These are phyloP conservation scores for Penicillium sp. DNA, from an alignment of 2,329 filamentous ascomycete genomes.

Conservation along the genomic window DNA sequence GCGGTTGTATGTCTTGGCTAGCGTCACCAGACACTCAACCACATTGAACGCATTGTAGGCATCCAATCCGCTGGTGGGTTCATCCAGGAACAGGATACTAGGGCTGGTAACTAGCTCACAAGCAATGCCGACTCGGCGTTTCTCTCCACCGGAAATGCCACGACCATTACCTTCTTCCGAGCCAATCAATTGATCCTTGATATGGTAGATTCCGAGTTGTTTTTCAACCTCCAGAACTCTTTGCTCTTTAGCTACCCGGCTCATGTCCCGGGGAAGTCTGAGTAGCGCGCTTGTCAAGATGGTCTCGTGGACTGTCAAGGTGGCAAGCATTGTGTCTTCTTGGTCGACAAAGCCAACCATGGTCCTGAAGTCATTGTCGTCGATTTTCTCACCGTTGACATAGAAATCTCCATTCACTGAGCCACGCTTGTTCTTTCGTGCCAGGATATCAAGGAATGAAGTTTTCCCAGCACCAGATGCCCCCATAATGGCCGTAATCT, in stretches of 20 bases:
- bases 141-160: slow-evolving; percentile 95
- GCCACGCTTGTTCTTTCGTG: slow-evolving; percentile 94
- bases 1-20: slow-evolving; percentile 94
- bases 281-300: slow-evolving; percentile 92
- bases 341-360: slow-evolving; percentile 98
- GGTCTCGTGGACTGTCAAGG: slow-evolving; percentile 94
- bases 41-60: slow-evolving; percentile 98
- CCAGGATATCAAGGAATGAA: slow-evolving; percentile 92
- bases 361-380: slow-evolving; percentile 79
- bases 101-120: slow-evolving; percentile 97
- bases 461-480: slow-evolving; percentile 97
- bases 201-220: slow-evolving; percentile 90
- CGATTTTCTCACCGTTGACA: slow-evolving; percentile 88
- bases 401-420: slow-evolving; percentile 76
- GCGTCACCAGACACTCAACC: slow-evolving; percentile 87
- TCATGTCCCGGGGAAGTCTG: slow-evolving; percentile 90
- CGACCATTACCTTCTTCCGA: slow-evolving; percentile 93
- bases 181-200: slow-evolving; percentile 91
- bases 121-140: slow-evolving; percentile 91
- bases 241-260: slow-evolving; percentile 80
- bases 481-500: slow-evolving; percentile 96
- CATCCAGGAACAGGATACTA: slow-evolving; percentile 94
- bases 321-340: slow-evolving; percentile 94
- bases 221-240: slow-evolving; percentile 90
- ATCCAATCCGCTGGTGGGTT: slow-evolving; percentile 93